Conservation (phyloP, 1,139 yeast species). For the Geotrichum citri-aurantii region DNA sequence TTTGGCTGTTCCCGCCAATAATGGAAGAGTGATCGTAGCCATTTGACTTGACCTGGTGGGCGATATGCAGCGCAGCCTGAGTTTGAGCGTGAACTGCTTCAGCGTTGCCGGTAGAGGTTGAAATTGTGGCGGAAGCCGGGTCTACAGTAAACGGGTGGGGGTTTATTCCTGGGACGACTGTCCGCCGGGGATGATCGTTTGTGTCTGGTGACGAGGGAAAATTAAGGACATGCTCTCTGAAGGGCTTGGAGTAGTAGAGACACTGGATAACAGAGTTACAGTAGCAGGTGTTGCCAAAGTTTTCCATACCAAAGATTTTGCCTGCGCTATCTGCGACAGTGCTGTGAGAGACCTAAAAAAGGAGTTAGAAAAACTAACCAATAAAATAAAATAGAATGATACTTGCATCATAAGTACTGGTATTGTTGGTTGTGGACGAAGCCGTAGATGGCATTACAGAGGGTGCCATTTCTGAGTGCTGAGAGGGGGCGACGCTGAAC, state of each 20-base stretch:
- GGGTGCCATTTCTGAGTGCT: not conserved
- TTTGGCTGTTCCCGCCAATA: not conserved
- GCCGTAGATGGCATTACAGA: not conserved
- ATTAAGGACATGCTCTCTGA: constrained; percentile 53
- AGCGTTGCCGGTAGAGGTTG: constrained; percentile 22
- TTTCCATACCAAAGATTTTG: constrained; percentile 86
- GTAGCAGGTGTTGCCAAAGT: constrained; percentile 90
- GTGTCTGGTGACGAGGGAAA: constrained; percentile 36
- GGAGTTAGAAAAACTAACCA: not conserved
- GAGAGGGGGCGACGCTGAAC: not conserved
- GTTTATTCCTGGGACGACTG: constrained; percentile 31
- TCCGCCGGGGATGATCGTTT: constrained; percentile 9
- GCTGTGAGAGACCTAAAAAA: not conserved
- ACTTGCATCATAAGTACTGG: not conserved
- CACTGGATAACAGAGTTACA: constrained; percentile 91
- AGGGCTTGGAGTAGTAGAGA: constrained; percentile 64
- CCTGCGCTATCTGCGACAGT: constrained; percentile 30
- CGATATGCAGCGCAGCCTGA: constrained; percentile 1
- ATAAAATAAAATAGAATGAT: not conserved
- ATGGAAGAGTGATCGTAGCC: constrained; percentile 3
- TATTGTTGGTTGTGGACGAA: not conserved
- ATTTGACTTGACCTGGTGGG: not conserved
- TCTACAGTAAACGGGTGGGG: constrained; percentile 37
- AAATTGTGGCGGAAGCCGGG: constrained; percentile 24
- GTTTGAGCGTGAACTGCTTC: constrained; percentile 12